Percentiles rank a stretch among this genome's conserved stretches.
phyloP scores from a whole-genome alignment of 2,329 filamentous ascomycete species.

The Colletotrichum phormii region DNA sequence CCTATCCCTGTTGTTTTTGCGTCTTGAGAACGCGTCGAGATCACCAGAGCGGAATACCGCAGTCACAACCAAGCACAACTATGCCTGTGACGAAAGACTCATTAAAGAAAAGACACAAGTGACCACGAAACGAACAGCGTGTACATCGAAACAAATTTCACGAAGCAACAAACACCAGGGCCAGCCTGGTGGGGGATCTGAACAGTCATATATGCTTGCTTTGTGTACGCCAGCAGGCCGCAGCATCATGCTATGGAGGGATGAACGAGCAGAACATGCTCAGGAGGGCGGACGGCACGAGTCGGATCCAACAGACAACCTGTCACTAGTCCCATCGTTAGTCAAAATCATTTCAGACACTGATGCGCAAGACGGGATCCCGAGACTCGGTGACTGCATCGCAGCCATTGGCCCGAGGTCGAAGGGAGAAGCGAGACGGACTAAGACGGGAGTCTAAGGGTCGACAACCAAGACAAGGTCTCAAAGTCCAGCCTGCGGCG shows the following conservation, averaged over 20 bases:
- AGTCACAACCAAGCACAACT: neutral
- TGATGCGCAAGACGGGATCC: constrained; percentile 25
- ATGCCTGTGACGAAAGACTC: neutral
- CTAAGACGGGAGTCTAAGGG: constrained; percentile 6
- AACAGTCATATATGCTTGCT: constrained; percentile 17
- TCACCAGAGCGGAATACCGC: neutral
- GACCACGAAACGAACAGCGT: neutral
- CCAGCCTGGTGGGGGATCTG: constrained; percentile 1
- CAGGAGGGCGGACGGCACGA: constrained; percentile 9
- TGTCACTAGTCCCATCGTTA: constrained; percentile 31
- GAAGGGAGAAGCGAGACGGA: constrained; percentile 27
- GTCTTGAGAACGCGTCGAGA: neutral
- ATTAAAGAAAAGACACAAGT: neutral
- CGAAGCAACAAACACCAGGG: neutral
- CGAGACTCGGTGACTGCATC: constrained; percentile 7
- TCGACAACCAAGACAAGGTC: constrained; percentile 23
- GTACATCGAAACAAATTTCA: neutral
- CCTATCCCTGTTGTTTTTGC: neutral
- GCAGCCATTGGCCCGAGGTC: constrained; percentile 16
- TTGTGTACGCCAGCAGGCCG: neutral
- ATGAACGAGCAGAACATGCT: neutral
- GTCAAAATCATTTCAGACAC: constrained; percentile 24
- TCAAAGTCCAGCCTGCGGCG: constrained; percentile 28
- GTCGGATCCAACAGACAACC: constrained; percentile 12
- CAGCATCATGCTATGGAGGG: constrained; percentile 18